phyloP scores from a whole-genome alignment of 192 early-diverging fungal species.

The Entrophospora sp. region DNA sequence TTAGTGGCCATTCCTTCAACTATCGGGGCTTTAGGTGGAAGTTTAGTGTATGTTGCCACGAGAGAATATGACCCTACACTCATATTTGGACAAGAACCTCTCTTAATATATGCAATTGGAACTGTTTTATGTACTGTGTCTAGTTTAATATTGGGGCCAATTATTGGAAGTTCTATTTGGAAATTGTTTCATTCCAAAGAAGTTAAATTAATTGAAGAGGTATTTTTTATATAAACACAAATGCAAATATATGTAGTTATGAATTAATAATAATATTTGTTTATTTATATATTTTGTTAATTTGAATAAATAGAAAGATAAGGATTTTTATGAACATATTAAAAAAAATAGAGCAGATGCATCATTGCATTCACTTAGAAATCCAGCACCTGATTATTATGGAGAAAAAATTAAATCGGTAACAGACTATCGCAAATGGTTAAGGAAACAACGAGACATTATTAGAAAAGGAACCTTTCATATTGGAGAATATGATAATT shows the following conservation, averaged over 20 bases:
- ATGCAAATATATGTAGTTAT: neutral
- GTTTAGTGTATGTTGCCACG: slow-evolving; percentile 5
- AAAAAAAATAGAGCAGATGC: slow-evolving; percentile 59
- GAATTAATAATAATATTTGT: no score
- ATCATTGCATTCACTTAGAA: slow-evolving; percentile 52
- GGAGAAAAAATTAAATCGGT: slow-evolving; percentile 87
- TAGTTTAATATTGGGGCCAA: slow-evolving; percentile 57
- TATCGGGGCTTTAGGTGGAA: neutral
- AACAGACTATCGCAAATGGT: slow-evolving; percentile 73
- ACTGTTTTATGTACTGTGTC: slow-evolving; percentile 48
- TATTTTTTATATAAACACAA: slow-evolving; percentile 4
- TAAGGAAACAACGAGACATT: slow-evolving; percentile 78
- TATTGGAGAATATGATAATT: slow-evolving; percentile 32
- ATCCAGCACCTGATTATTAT: slow-evolving; percentile 85
- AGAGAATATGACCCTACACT: slow-evolving; percentile 11
- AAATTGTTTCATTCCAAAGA: slow-evolving; percentile 40
- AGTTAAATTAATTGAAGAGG: slow-evolving; percentile 37
- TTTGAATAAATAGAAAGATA: slow-evolving; percentile 28
- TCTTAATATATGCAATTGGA: slow-evolving; percentile 32
- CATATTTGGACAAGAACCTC: slow-evolving; percentile 15
- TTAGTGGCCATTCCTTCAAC: slow-evolving; percentile 2
- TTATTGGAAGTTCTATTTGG: slow-evolving; percentile 53
- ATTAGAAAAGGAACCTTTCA: slow-evolving; percentile 62
- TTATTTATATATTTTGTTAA: neutral
- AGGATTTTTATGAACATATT: slow-evolving; percentile 58